Percentiles rank a stretch among this genome's conserved stretches.
Conservation (phyloP, 179 eudicot genomes). For the Dionaea muscipula region DNA sequence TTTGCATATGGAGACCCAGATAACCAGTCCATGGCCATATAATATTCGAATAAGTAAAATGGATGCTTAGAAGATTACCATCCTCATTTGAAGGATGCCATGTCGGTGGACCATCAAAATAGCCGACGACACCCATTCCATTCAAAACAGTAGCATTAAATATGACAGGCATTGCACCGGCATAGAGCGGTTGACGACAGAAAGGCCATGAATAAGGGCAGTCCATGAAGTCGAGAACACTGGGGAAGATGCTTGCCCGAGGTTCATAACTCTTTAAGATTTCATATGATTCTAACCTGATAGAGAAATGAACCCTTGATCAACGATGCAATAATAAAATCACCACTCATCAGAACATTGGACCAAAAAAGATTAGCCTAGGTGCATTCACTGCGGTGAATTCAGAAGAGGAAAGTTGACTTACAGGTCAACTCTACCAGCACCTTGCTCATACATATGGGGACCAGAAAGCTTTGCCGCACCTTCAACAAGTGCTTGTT, state of each 20-base stretch:
- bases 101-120: constrained; percentile 56
- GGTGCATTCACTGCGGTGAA: no score
- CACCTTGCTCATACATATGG: constrained; percentile 96
- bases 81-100: constrained; percentile 88
- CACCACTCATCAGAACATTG: background rate
- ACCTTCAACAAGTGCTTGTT: constrained; percentile 95
- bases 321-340: constrained; percentile 4
- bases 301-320: constrained; percentile 19
- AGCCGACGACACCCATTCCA: constrained; percentile 95
- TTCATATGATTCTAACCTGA: constrained; percentile 92
- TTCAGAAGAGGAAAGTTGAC: constrained; percentile 18
- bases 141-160: constrained; percentile 84
- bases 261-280: constrained; percentile 72
- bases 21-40: constrained; percentile 99
- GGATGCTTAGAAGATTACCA: constrained; percentile 81
- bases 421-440: constrained; percentile 96
- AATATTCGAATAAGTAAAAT: constrained; percentile 72
- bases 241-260: constrained; percentile 80
- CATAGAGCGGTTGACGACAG: constrained; percentile 93
- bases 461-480: constrained; percentile 97
- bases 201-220: constrained; percentile 98
- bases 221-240: constrained; percentile 66
- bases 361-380: background rate
- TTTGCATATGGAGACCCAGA: constrained; percentile 86
- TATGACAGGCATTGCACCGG: constrained; percentile 95